Evolutionary conservation across 257 asterid species (phyloP).

Genomic region (Salvia hispanica): DNA sequence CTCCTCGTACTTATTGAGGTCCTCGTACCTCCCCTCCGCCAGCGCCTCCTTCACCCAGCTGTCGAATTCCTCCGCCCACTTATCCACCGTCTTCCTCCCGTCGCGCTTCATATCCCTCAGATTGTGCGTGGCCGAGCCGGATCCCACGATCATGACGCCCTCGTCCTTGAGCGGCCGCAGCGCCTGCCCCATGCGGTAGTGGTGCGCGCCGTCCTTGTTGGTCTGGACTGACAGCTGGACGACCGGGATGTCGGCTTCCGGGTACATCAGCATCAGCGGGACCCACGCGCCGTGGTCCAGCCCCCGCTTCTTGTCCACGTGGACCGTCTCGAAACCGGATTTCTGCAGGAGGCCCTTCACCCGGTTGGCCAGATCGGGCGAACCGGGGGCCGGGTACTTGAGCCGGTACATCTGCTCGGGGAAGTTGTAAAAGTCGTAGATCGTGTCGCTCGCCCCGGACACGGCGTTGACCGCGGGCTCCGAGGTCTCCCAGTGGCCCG

Average conservation of each 20-base stretch:
- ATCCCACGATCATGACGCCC: constrained; percentile 49
- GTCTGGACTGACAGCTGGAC: constrained; percentile 63
- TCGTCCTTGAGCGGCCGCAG: constrained; percentile 47
- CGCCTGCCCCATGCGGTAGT: constrained; percentile 51
- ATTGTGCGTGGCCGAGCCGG: constrained; percentile 59
- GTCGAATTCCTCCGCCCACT: constrained; percentile 56
- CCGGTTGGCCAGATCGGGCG: constrained; percentile 42
- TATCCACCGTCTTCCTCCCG: constrained; percentile 32
- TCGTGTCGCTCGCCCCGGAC: constrained; percentile 47
- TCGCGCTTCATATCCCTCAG: constrained; percentile 34
- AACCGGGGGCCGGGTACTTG: constrained; percentile 53
- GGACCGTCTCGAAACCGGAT: constrained; percentile 47
- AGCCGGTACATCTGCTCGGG: constrained; percentile 55
- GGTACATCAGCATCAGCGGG: constrained; percentile 67
- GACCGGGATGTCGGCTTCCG: constrained; percentile 63
- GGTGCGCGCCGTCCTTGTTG: constrained; percentile 49
- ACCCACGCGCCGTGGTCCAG: constrained; percentile 74
- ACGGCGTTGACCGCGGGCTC: constrained; percentile 57
- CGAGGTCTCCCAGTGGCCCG: constrained; percentile 65
- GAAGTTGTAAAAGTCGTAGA: constrained; percentile 60
- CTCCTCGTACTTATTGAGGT: constrained; percentile 46
- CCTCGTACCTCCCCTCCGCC: constrained; percentile 48
- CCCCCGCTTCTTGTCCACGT: constrained; percentile 53
- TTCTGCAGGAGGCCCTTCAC: constrained; percentile 39
- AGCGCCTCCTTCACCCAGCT: constrained; percentile 50